Conservation (phyloP, 1,284 basidiomycete genomes). For the Athelia sp. region DNA sequence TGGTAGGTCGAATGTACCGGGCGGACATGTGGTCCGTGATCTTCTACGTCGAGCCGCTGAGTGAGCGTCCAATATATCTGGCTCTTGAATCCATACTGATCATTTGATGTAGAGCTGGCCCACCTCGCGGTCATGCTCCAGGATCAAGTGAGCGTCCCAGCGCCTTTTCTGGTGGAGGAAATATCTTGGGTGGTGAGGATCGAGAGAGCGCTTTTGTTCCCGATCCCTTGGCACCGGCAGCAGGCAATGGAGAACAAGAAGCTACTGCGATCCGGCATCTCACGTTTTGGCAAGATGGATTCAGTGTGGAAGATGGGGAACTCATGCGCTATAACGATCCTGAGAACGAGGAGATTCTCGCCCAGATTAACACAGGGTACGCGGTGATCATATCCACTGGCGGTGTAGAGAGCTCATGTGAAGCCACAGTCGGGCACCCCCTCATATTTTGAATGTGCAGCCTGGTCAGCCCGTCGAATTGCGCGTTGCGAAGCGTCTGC, state of each 20-base stretch:
- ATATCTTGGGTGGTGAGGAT: slow-evolving; percentile 86
- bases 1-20: slow-evolving; percentile 34
- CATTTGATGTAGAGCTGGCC: slow-evolving; percentile 32
- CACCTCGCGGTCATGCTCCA: slow-evolving; percentile 24
- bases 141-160: slow-evolving; percentile 19
- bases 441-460: slow-evolving; percentile 71
- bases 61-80: slow-evolving; percentile 42
- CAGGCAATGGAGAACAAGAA: slow-evolving; percentile 42
- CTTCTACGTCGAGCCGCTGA: slow-evolving; percentile 80
- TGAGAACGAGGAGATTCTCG: slow-evolving; percentile 66
- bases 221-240: slow-evolving; percentile 48
- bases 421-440: slow-evolving; percentile 67
- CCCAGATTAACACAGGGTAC: slow-evolving; percentile 79
- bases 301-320: slow-evolving; percentile 88
- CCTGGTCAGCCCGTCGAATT: slow-evolving; percentile 86
- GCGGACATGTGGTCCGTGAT: slow-evolving; percentile 71
- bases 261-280: slow-evolving; percentile 70
- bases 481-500: slow-evolving; percentile 68
- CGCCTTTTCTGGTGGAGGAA: slow-evolving; percentile 67
- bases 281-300: slow-evolving; percentile 94
- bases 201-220: slow-evolving; percentile 67
- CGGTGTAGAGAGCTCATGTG: slow-evolving; percentile 1
- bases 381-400: slow-evolving; percentile 18
- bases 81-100: background rate
- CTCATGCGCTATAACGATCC: slow-evolving; percentile 86